A percentile compares a stretch with the other conserved stretches of the same genome.
phyloP scores from a whole-genome alignment of 2,329 filamentous ascomycete genomes.

The Colletotrichum sansevieriae region DNA sequence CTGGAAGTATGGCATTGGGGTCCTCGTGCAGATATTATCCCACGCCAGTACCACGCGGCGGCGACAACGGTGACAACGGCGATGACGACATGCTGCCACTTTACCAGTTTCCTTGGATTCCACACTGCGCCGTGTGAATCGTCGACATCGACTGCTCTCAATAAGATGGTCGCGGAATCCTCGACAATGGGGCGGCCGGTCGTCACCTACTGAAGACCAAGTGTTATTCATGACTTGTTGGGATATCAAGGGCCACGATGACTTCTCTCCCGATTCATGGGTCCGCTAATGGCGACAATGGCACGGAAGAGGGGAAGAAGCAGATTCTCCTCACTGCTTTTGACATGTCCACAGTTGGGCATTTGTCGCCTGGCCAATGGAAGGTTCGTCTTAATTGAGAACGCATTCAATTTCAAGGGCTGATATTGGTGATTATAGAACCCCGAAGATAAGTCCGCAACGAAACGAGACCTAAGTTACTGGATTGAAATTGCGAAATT shows the following conservation, averaged over 20 bases:
- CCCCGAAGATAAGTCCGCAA: slow-evolving; percentile 70
- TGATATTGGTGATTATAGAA: slow-evolving; percentile 57
- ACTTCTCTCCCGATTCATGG: slow-evolving; percentile 28
- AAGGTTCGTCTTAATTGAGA: slow-evolving; percentile 58
- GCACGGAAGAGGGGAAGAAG: slow-evolving; percentile 28
- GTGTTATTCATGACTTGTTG: neutral
- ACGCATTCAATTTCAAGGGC: neutral
- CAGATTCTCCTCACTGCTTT: slow-evolving; percentile 73
- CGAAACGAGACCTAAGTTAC: slow-evolving; percentile 71
- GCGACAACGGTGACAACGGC: slow-evolving; percentile 33
- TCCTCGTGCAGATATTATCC: slow-evolving; percentile 28
- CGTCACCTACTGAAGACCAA: neutral
- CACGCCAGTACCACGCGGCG: slow-evolving; percentile 33
- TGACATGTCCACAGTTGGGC: slow-evolving; percentile 70
- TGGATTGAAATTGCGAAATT: slow-evolving; percentile 75
- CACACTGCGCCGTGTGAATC: slow-evolving; percentile 5
- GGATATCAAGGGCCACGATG: slow-evolving; percentile 1
- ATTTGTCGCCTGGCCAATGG: slow-evolving; percentile 76
- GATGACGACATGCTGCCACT: slow-evolving; percentile 32
- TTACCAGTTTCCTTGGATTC: neutral
- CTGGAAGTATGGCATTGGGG: slow-evolving; percentile 21
- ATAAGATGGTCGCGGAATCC: slow-evolving; percentile 8
- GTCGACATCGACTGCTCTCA: neutral
- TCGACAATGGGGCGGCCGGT: neutral
- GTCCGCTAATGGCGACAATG: slow-evolving; percentile 16